Conservation (phyloP, 805 yeast species). For the Lachancea nothofagi region DNA sequence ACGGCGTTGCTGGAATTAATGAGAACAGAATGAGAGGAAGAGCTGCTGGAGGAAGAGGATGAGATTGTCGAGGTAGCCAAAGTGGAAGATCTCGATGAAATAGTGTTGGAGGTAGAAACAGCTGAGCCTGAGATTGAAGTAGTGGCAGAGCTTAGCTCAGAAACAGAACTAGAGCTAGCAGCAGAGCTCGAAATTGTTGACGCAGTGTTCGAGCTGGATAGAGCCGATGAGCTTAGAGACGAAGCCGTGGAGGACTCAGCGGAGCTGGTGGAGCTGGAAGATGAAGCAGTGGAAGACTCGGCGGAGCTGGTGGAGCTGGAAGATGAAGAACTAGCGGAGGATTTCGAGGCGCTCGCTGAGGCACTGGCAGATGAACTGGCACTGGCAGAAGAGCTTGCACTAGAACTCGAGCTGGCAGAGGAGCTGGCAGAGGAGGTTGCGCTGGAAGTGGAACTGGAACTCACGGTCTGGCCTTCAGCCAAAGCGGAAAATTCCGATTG, state of each 20-base stretch:
- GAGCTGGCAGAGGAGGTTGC: conserved; percentile 13
- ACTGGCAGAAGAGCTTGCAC: conserved; percentile 10
- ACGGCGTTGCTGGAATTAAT: conserved; percentile 7
- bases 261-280: conserved; percentile 10
- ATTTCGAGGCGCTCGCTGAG: conserved; percentile 8
- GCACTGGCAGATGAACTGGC: conserved; percentile 10
- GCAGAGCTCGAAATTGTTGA: conserved; percentile 13
- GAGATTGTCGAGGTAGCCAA: neutral
- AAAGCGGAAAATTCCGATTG: conserved; percentile 36
- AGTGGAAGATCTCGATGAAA: neutral
- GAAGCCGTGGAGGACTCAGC: conserved; percentile 9
- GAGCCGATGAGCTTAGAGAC: conserved; percentile 11
- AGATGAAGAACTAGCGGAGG: conserved; percentile 12
- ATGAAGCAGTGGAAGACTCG: conserved; percentile 7
- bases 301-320: conserved; percentile 12
- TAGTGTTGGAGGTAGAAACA: conserved; percentile 1
- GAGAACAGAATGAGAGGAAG: conserved; percentile 9
- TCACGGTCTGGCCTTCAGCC: conserved; percentile 22
- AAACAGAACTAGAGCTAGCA: conserved; percentile 14
- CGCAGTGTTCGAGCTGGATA: conserved; percentile 14
- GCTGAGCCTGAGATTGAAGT: neutral
- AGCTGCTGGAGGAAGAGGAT: conserved; percentile 4
- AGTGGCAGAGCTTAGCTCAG: conserved; percentile 4
- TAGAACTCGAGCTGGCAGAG: conserved; percentile 11
- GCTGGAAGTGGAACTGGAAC: conserved; percentile 14